Percentiles rank a stretch among this genome's conserved stretches.
Conservation (phyloP, 1,284 basidiomycete species). For the Irpex rosettiformis region DNA sequence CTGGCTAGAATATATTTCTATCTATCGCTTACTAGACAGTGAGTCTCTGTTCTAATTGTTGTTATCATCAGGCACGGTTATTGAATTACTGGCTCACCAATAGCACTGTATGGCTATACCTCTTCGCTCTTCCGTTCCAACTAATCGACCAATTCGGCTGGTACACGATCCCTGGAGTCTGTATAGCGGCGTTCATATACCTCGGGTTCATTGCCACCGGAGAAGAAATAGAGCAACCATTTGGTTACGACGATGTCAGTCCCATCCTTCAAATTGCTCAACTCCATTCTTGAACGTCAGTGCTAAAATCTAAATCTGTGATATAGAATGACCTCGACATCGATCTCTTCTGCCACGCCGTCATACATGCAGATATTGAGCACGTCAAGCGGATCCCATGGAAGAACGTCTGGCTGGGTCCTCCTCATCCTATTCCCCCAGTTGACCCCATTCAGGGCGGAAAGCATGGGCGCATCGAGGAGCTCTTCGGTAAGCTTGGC, state of each 20-base stretch:
- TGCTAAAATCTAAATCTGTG: no score
- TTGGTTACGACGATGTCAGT: constrained; percentile 42
- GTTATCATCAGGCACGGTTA: no score
- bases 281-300: no score
- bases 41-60: no score
- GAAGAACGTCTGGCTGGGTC: constrained; percentile 41
- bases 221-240: constrained; percentile 68
- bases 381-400: constrained; percentile 44
- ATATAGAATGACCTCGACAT: constrained; percentile 62
- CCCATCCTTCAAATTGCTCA: no score
- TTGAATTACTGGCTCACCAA: no score
- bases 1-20: neutral
- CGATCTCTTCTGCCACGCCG: constrained; percentile 53
- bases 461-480: constrained; percentile 13
- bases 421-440: constrained; percentile 17
- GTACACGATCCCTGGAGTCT: constrained; percentile 57
- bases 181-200: constrained; percentile 62
- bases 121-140: constrained; percentile 69
- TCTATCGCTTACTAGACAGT: constrained; percentile 7
- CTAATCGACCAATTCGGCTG: constrained; percentile 54
- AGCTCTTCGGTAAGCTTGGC: constrained; percentile 19
- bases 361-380: constrained; percentile 49
- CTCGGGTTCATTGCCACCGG: constrained; percentile 63
- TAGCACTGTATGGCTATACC: constrained; percentile 66
- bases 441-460: neutral